Evolutionary conservation across 768 basidiomycete species (phyloP).

Genomic region (Mycena amicta): DNA sequence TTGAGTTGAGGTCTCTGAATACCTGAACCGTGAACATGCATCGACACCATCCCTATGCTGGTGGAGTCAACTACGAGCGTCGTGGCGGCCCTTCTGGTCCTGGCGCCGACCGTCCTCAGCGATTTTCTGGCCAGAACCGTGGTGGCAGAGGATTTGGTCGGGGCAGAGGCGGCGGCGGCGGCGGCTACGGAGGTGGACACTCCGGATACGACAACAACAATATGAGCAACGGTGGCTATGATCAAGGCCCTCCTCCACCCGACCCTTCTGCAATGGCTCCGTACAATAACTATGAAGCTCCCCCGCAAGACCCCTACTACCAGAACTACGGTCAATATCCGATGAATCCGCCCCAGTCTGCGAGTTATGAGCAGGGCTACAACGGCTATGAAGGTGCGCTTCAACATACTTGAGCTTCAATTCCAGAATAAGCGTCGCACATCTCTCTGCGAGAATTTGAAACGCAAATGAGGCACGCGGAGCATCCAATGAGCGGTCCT

Average conservation of each 20-base stretch:
- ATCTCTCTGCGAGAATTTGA: constrained; percentile 32
- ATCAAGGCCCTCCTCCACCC: constrained; percentile 71
- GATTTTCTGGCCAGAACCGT: constrained; percentile 41
- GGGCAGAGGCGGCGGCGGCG: constrained; percentile 51
- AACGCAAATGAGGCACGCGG: constrained; percentile 7
- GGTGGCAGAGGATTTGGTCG: constrained; percentile 50
- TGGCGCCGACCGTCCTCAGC: constrained; percentile 75
- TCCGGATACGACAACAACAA: constrained; percentile 54
- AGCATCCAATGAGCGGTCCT: constrained; percentile 3
- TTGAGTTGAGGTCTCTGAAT: constrained; percentile 27
- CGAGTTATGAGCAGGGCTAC: constrained; percentile 62
- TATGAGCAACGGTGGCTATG: constrained; percentile 60
- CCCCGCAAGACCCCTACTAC: constrained; percentile 66
- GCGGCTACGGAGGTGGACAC: constrained; percentile 38
- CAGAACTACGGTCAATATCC: constrained; percentile 68
- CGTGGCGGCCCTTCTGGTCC: constrained; percentile 71
- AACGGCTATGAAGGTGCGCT: constrained; percentile 82
- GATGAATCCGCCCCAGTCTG: constrained; percentile 43
- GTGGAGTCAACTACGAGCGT: constrained; percentile 56
- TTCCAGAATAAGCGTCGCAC: constrained; percentile 36
- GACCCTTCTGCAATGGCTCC: constrained; percentile 56
- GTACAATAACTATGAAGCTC: constrained; percentile 72
- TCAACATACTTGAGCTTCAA: constrained; percentile 66
- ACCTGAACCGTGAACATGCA: constrained; percentile 54
- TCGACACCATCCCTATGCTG: constrained; percentile 87